phyloP scores from a whole-genome alignment of 257 asterid genomes.

The Hygrophila difformis region DNA sequence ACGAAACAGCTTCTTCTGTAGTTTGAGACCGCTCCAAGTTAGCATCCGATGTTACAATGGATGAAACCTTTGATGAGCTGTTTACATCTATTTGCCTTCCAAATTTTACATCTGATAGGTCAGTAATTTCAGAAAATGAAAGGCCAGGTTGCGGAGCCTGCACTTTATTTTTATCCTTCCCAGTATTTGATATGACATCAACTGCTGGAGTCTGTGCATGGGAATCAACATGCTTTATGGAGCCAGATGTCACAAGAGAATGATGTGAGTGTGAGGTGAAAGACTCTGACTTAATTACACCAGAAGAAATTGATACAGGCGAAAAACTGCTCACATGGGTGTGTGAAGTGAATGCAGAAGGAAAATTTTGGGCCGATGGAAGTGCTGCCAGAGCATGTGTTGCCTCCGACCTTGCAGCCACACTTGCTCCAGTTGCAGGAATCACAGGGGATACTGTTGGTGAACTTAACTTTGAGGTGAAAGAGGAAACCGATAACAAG shows the following conservation, averaged over 20 bases:
- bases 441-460: constrained; percentile 24
- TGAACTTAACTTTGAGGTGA: constrained; percentile 30
- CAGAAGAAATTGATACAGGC: constrained; percentile 23
- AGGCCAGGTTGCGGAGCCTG: constrained; percentile 29
- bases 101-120: constrained; percentile 25
- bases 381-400: constrained; percentile 29
- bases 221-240: constrained; percentile 24
- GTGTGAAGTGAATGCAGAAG: constrained; percentile 25
- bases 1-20: constrained; percentile 23
- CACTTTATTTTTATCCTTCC: constrained; percentile 18
- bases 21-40: constrained; percentile 23
- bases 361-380: constrained; percentile 24
- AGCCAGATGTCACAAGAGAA: constrained; percentile 17
- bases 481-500: constrained; percentile 29
- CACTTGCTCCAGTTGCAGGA: constrained; percentile 28
- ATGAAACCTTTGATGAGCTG: constrained; percentile 22
- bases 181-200: constrained; percentile 22
- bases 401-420: constrained; percentile 22
- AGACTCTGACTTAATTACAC: constrained; percentile 22
- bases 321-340: constrained; percentile 21
- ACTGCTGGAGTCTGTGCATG: constrained; percentile 20
- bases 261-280: constrained; percentile 26
- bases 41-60: constrained; percentile 22
- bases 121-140: constrained; percentile 22
- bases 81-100: constrained; percentile 27